Base-by-base conservation (phyloP, 176 grass and related monocot genomes). In the Aegilops tauschii region DNA sequence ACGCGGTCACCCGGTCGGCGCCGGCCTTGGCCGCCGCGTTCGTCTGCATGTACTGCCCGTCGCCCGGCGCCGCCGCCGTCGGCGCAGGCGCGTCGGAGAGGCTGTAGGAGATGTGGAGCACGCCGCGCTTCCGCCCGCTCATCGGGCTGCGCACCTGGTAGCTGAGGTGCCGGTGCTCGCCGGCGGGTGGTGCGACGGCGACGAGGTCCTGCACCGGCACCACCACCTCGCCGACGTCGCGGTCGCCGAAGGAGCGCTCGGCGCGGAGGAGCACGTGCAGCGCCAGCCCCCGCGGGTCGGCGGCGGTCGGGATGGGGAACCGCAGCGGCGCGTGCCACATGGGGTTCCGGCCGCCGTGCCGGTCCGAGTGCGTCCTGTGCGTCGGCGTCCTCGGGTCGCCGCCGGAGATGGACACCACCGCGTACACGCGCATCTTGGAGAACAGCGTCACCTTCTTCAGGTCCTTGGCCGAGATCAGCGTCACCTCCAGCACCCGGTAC, bases 341-440 rank as follows among this genome's bases (percentile, higher is more conserved):
- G 47, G 95, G 95, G 82, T 36, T 90, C 30, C 87, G 93, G 3
- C 91, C 92, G 4, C 90, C 89, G 5, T 84, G 74, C 8, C 84
- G 76, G 73, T 95, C 92, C 45, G 90, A 61, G 65, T 79, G 58
- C n/a, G 95, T 97, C n/a, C 95, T 58, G 65, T 92, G 90, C 65
- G 77, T 86, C 21, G 85, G 80, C 16, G 87, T 73, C 36, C 84
- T 64, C 1, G 87, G 89, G 62, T 91, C 95, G 58, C 86, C 86
- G 68, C 92, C 92, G 72, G 85, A 88, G 84, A 97, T 90, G 82
- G 90, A 92, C 58, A 77, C 92, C 17, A 93, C 77, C 61, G 92
- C 91, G 69, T 97, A 97, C 80, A 97, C 91, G 9, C 89, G 89
- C 95, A 95, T 97, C 87, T 93, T 93, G 68, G 82, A 90, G 64